phyloP scores from a whole-genome alignment of 139 green algal species.

The Astrephomene gubernaculifera region DNA sequence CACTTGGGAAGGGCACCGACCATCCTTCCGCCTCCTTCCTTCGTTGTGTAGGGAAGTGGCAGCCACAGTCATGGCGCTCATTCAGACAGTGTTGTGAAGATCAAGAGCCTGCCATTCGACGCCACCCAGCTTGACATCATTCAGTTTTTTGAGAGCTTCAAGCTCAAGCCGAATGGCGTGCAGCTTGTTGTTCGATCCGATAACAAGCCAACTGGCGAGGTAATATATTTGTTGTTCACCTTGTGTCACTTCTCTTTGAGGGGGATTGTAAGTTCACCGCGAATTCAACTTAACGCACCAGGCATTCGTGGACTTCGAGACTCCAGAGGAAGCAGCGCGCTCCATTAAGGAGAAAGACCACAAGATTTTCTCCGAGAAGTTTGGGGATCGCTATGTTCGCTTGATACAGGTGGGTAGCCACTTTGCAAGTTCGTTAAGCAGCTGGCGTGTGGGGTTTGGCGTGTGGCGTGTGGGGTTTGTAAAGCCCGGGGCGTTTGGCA shows the following conservation, averaged over 20 bases:
- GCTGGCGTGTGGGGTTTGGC: too few relatives aligned
- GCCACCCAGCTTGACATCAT: constrained; percentile 75
- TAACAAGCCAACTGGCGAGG: constrained; percentile 77
- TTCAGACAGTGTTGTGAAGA: constrained; percentile 76
- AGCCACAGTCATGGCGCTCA: constrained; percentile 44
- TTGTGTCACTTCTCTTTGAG: not conserved
- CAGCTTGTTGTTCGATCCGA: constrained; percentile 74
- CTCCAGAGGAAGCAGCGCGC: constrained; percentile 63
- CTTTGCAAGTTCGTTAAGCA: too few relatives aligned
- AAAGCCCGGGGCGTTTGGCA: too few relatives aligned
- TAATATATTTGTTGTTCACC: constrained; percentile 13
- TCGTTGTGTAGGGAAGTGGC: constrained; percentile 23
- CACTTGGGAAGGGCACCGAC: not conserved
- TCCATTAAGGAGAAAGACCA: constrained; percentile 75
- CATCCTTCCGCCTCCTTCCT: not conserved
- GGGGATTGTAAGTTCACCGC: too few relatives aligned
- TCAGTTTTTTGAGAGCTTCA: constrained; percentile 73
- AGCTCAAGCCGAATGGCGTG: constrained; percentile 74
- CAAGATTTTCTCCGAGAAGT: constrained; percentile 76
- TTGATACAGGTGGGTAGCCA: constrained; percentile 68
- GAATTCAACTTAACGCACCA: constrained; percentile 51
- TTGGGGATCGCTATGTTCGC: constrained; percentile 74
- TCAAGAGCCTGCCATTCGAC: constrained; percentile 79
- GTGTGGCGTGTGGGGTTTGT: too few relatives aligned
- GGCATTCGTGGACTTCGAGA: constrained; percentile 85